Conservation (phyloP, 1,139 yeast species). For the Geotrichum cucujoidarum region DNA sequence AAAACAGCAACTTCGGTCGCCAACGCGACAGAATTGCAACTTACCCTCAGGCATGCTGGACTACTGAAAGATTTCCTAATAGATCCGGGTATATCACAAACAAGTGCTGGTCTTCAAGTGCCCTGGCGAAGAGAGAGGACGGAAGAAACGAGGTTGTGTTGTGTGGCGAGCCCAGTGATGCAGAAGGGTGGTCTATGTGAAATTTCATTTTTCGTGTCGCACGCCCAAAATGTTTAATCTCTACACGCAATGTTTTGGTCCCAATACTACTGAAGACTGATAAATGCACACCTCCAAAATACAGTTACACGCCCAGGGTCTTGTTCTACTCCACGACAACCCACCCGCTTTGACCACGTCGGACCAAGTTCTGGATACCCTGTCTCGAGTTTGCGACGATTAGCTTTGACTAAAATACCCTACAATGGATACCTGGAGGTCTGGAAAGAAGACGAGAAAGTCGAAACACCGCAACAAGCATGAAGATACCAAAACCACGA, state of each 20-base stretch:
- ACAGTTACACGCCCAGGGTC: too few relatives aligned
- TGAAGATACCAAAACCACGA: too few relatives aligned
- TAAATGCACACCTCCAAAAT: background rate
- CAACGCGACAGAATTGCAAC: background rate
- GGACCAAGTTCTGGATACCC: too few relatives aligned
- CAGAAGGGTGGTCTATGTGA: background rate
- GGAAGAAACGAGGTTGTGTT: background rate
- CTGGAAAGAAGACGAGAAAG: too few relatives aligned
- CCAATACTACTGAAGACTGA: slow-evolving; percentile 1
- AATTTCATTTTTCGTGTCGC: background rate
- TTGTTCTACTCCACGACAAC: too few relatives aligned
- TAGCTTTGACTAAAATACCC: too few relatives aligned
- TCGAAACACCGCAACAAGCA: too few relatives aligned
- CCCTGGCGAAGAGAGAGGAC: background rate
- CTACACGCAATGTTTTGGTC: background rate
- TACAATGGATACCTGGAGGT: too few relatives aligned
- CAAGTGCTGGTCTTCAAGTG: background rate
- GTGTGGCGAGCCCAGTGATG: background rate
- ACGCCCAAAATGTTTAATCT: background rate
- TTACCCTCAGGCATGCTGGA: slow-evolving; percentile 20
- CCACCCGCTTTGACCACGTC: too few relatives aligned
- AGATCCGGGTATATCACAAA: slow-evolving; percentile 3
- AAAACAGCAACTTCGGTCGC: background rate
- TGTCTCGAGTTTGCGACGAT: too few relatives aligned
- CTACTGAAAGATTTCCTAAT: background rate